Evolutionary conservation across 805 yeast genomes (phyloP).

Genomic region (Cyberlindnera americana): DNA sequence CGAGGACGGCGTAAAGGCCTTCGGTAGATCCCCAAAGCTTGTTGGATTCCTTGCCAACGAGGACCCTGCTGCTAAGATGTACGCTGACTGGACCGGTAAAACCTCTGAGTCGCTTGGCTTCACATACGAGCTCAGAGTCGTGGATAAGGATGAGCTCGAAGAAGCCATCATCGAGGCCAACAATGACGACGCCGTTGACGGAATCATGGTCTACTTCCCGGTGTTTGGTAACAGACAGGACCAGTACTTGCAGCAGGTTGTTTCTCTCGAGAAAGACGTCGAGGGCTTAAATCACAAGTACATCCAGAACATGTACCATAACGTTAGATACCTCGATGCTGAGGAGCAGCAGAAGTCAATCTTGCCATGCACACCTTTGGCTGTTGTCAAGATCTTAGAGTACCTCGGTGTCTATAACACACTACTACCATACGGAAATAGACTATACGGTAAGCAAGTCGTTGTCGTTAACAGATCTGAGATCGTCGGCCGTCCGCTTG

Average conservation of each 20-base stretch:
- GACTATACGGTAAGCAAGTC: conserved; percentile 88
- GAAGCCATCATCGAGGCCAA: conserved; percentile 81
- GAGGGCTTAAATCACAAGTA: conserved; percentile 92
- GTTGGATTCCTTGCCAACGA: conserved; percentile 91
- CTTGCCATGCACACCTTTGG: conserved; percentile 94
- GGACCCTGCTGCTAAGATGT: conserved; percentile 94
- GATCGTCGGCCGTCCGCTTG: conserved; percentile 95
- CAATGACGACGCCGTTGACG: conserved; percentile 69
- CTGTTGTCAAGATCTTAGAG: conserved; percentile 89
- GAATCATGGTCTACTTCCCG: conserved; percentile 96
- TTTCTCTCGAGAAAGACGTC: conserved; percentile 88
- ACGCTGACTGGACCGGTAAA: conserved; percentile 94
- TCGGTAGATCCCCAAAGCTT: conserved; percentile 62
- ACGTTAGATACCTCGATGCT: conserved; percentile 76
- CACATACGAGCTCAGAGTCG: conserved; percentile 69
- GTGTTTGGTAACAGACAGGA: conserved; percentile 95
- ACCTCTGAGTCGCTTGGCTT: conserved; percentile 87
- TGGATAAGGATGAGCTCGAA: conserved; percentile 78
- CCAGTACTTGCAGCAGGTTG: conserved; percentile 91
- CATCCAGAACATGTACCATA: conserved; percentile 93
- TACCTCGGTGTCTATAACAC: conserved; percentile 83
- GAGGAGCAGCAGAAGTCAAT: conserved; percentile 71
- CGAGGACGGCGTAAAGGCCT: conserved; percentile 46
- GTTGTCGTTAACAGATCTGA: conserved; percentile 92
- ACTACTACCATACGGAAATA: conserved; percentile 80